phyloP scores from a whole-genome alignment of 1,139 yeast species.

The Yamadazyma aaseri region DNA sequence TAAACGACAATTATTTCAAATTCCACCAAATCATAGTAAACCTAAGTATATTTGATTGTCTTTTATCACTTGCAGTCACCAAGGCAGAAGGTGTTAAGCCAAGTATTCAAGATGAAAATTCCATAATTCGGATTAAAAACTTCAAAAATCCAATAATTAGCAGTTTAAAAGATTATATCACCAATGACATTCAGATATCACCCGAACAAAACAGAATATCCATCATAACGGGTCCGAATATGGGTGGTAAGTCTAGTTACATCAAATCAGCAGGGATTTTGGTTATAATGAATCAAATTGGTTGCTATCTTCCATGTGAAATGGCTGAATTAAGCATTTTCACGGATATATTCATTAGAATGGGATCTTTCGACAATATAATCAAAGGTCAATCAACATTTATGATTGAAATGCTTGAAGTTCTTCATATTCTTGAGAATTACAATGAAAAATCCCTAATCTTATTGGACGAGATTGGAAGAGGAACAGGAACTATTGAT shows the following conservation, averaged over 20 bases:
- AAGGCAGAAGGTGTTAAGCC: conserved; percentile 56
- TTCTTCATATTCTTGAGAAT: conserved; percentile 51
- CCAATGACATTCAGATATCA: conserved; percentile 63
- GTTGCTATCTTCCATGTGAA: conserved; percentile 77
- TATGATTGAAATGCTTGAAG: conserved; percentile 71
- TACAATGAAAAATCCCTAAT: conserved; percentile 54
- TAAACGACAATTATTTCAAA: conserved; percentile 47
- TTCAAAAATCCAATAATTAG: conserved; percentile 86
- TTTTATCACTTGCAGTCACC: conserved; percentile 64
- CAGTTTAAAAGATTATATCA: conserved; percentile 54
- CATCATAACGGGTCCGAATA: conserved; percentile 93
- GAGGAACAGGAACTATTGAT: conserved; percentile 87
- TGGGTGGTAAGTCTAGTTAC: conserved; percentile 98
- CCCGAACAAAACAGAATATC: conserved; percentile 48
- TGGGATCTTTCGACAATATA: conserved; percentile 77
- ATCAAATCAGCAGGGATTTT: conserved; percentile 89
- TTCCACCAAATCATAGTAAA: conserved; percentile 51
- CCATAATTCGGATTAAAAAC: conserved; percentile 49
- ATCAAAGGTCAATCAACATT: conserved; percentile 71
- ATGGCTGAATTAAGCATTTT: conserved; percentile 55
- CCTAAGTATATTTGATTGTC: conserved; percentile 69
- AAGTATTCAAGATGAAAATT: conserved; percentile 45
- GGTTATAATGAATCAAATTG: conserved; percentile 85
- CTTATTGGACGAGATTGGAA: conserved; percentile 82
- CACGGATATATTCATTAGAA: conserved; percentile 54